These are phyloP conservation scores for Halophytophthora polymorphica DNA, from an alignment of 352 stramenopile genomes.

Conservation along the genomic window DNA sequence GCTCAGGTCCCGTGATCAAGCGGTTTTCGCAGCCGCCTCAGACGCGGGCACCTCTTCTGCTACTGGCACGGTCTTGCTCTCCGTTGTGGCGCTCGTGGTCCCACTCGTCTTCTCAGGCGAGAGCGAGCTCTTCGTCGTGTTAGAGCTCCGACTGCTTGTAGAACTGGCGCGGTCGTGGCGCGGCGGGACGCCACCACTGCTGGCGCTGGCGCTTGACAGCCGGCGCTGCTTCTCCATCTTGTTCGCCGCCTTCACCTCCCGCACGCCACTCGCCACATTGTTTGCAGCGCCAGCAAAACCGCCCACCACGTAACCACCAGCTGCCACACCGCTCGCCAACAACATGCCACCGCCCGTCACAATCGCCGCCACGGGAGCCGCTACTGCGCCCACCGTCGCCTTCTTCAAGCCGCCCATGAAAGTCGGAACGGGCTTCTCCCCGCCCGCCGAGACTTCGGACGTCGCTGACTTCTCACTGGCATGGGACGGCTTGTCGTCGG, in stretches of 20 bases:
- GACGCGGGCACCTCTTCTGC: slow-evolving; percentile 7
- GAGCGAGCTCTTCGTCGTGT: slow-evolving; percentile 25
- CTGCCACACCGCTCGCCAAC: slow-evolving; percentile 72
- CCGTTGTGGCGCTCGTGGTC: neutral
- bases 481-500: slow-evolving; percentile 13
- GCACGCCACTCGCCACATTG: slow-evolving; percentile 80
- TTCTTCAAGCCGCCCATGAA: slow-evolving; percentile 88
- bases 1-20: slow-evolving; percentile 17
- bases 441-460: slow-evolving; percentile 33
- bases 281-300: slow-evolving; percentile 76
- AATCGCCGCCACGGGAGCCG: slow-evolving; percentile 72
- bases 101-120: slow-evolving; percentile 2
- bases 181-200: neutral
- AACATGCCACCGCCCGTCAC: slow-evolving; percentile 74
- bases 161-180: neutral
- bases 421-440: slow-evolving; percentile 69
- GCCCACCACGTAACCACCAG: slow-evolving; percentile 75
- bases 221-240: slow-evolving; percentile 61
- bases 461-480: slow-evolving; percentile 19
- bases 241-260: slow-evolving; percentile 79
- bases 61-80: slow-evolving; percentile 17
- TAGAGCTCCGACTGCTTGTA: slow-evolving; percentile 25
- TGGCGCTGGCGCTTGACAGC: slow-evolving; percentile 24
- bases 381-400: slow-evolving; percentile 76
- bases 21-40: slow-evolving; percentile 24